Percentiles rank a stretch among this genome's conserved stretches.
Conservation (phyloP, 768 basidiomycete genomes). For the Boletus rubescentipes region DNA sequence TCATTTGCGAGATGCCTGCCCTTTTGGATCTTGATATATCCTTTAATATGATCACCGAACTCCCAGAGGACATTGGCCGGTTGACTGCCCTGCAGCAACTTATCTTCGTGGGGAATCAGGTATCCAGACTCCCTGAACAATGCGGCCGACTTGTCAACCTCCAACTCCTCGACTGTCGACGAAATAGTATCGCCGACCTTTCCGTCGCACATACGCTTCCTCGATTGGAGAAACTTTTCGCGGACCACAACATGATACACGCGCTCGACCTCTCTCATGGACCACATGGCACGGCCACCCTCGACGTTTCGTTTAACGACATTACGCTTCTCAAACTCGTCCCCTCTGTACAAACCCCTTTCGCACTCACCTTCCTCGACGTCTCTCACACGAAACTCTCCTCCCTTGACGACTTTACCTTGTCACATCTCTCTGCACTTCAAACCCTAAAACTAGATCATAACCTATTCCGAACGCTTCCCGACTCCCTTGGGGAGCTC, state of each 20-base stretch:
- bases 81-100: slow-evolving; percentile 69
- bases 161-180: slow-evolving; percentile 73
- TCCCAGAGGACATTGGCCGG: slow-evolving; percentile 78
- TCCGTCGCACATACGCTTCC: slow-evolving; percentile 67
- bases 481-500: slow-evolving; percentile 80
- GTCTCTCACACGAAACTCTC: slow-evolving; percentile 88
- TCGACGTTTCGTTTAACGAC: slow-evolving; percentile 87
- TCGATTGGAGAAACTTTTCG: slow-evolving; percentile 60
- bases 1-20: slow-evolving; percentile 69
- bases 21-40: slow-evolving; percentile 90
- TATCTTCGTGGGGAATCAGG: slow-evolving; percentile 82
- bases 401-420: slow-evolving; percentile 69
- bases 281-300: slow-evolving; percentile 49
- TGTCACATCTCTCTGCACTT: slow-evolving; percentile 73
- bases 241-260: slow-evolving; percentile 83
- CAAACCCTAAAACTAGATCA: slow-evolving; percentile 74
- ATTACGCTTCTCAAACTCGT: slow-evolving; percentile 74
- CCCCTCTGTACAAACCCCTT: slow-evolving; percentile 45
- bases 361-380: slow-evolving; percentile 73
- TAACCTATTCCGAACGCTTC: slow-evolving; percentile 82
- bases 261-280: slow-evolving; percentile 79
- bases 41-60: slow-evolving; percentile 82
- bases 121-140: slow-evolving; percentile 67
- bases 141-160: slow-evolving; percentile 58
- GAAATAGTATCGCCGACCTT: slow-evolving; percentile 82